Base-by-base conservation (phyloP, 1,284 basidiomycete species). In the Chondrostereum purpureum region DNA sequence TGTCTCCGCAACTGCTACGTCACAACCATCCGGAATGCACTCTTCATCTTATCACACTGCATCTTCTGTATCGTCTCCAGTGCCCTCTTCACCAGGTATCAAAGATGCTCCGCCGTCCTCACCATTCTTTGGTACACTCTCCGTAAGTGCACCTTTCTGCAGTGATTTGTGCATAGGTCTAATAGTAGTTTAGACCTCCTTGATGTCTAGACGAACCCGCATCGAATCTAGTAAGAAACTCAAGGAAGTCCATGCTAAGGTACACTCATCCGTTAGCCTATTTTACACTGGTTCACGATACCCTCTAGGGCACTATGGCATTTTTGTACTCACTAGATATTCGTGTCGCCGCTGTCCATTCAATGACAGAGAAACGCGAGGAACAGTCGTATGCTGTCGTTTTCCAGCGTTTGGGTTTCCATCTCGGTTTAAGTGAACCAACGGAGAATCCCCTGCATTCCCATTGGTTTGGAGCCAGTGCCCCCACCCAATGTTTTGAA, bases 381-480 rank as follows among this genome's bases (percentile, higher is more conserved):
- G 52, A 57, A 39, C 49, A 48, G 53, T 58, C 64, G 22, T 75
- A 78, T 50, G 65, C 62, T 33, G 52, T 70, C n/a, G 58, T 65
- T 34, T 52, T 80, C 14, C 63, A 66, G 34, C 58, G 69, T 23
- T 54, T 75, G 5, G 50, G 52, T 1, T 50, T 74, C 22, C 55
- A 58, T 45, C 67, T 67, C 23, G 67, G 64, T 38, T 65, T 75
- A 36, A 81, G 80, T 44, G 64, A 76, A 43, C 65, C 74, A 5
- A 61, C 61, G 6, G 53, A 57, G 18, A 70, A 70, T 52, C 50
- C 58, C 6, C 57, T 77, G 2, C 80, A 84, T 56, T 63, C 62
- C 24, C 60, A 70, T 42, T 75, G 74, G 68, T 58, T 85, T 11
- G 83, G 83, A 22, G 60, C 62, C 2, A 56, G 58, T 23, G 56